Evolutionary conservation across 1,284 basidiomycete genomes (phyloP).

Genomic region (Naganishia sp.): DNA sequence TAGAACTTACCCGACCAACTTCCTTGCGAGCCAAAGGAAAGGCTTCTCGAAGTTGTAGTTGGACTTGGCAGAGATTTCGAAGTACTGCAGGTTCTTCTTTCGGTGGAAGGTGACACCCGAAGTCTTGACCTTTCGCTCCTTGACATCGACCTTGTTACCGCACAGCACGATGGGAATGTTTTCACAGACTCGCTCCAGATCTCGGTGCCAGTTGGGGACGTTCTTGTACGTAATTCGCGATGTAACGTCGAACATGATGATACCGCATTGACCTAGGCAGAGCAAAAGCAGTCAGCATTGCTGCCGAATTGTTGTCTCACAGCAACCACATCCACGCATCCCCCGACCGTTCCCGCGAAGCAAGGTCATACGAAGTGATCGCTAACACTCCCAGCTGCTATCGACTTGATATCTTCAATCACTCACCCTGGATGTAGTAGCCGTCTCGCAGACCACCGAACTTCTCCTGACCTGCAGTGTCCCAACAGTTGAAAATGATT

Average conservation of each 20-base stretch:
- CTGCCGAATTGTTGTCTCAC: not conserved
- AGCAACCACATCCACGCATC: not conserved
- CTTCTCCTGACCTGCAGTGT: constrained; percentile 99
- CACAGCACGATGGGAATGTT: constrained; percentile 99
- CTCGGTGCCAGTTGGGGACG: constrained; percentile 99
- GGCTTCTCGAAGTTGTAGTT: constrained; percentile 99
- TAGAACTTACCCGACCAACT: constrained; percentile 82
- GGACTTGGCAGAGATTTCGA: constrained; percentile 98
- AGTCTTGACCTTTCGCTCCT: constrained; percentile 99
- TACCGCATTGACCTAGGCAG: constrained; percentile 77
- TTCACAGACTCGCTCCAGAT: constrained; percentile 98
- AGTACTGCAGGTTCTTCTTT: constrained; percentile 99
- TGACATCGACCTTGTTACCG: constrained; percentile 99
- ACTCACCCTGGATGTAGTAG: constrained; percentile 89
- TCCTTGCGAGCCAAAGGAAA: constrained; percentile 98
- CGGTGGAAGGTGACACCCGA: constrained; percentile 98
- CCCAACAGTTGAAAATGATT: constrained; percentile 99
- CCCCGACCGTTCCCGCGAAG: not conserved
- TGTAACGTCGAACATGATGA: constrained; percentile 99
- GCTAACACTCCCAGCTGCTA: not conserved
- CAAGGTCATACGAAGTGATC: not conserved
- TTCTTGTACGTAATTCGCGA: constrained; percentile 99
- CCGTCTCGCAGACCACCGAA: constrained; percentile 98
- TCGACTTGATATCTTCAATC: not conserved
- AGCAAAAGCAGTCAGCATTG: not conserved